A percentile compares a stretch with the other conserved stretches of the same genome.
These are phyloP conservation scores for Globisporangium barbulae DNA, from an alignment of 352 stramenopile species.

Conservation along the genomic window DNA sequence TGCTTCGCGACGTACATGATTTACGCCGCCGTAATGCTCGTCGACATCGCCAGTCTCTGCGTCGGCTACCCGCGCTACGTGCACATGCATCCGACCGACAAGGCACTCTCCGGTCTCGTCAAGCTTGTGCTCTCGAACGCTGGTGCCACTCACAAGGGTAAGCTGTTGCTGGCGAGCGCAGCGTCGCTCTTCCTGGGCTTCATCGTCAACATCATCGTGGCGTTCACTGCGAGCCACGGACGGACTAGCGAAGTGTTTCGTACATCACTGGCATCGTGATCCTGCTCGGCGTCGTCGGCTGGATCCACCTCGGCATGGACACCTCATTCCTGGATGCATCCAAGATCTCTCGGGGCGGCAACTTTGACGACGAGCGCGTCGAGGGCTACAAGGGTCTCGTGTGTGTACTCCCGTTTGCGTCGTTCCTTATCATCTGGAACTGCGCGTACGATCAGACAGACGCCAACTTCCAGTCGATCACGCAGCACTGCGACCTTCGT, in stretches of 20 bases:
- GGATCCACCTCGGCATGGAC: constrained; percentile 35
- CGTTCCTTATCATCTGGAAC: too few species aligned
- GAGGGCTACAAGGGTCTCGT: too few species aligned
- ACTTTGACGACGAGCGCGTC: constrained; percentile 34
- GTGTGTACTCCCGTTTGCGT: too few species aligned
- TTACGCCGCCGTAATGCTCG: constrained; percentile 34
- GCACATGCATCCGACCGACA: constrained; percentile 32
- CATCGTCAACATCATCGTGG: constrained; percentile 48
- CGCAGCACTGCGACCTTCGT: too few species aligned
- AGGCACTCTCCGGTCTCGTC: constrained; percentile 45
- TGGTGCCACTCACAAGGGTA: constrained; percentile 25
- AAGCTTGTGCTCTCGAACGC: constrained; percentile 28
- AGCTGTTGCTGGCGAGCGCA: constrained; percentile 36
- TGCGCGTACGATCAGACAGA: too few species aligned
- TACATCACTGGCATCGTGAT: constrained; percentile 34
- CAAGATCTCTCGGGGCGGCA: constrained; percentile 27
- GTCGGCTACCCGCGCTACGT: constrained; percentile 49
- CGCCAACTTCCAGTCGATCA: too few species aligned
- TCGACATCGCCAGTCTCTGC: constrained; percentile 41
- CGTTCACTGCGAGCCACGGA: constrained; percentile 41
- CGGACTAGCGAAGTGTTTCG: constrained; percentile 41
- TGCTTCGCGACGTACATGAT: constrained; percentile 80
- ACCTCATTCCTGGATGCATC: constrained; percentile 36
- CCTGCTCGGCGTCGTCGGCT: constrained; percentile 27
- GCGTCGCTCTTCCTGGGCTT: constrained; percentile 39